Evolutionary conservation across 257 asterid species (phyloP).

Genomic region (Thymus mandschuricus): DNA sequence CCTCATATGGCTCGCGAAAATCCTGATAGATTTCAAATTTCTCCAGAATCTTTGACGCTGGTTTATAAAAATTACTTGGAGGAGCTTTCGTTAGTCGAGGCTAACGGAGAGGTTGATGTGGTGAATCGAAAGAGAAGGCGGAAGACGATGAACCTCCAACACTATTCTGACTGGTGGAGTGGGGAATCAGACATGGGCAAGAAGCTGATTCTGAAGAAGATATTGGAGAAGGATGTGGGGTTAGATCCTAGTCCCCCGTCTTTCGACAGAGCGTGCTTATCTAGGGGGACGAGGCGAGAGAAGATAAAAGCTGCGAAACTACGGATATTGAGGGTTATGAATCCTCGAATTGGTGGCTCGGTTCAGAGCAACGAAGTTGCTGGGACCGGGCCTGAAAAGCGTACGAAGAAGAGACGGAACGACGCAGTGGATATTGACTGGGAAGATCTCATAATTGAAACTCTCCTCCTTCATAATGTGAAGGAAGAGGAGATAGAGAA

Average conservation of each 20-base stretch:
- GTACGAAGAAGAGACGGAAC: conserved; percentile 50
- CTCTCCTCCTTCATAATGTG: conserved; percentile 78
- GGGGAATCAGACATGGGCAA: conserved; percentile 83
- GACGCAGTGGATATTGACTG: conserved; percentile 50
- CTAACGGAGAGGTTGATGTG: conserved; percentile 28
- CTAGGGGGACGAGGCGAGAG: conserved; percentile 52
- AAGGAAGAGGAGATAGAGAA: conserved; percentile 79
- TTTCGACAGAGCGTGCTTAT: conserved; percentile 53
- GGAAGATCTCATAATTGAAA: conserved; percentile 88
- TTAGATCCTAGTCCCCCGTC: conserved; percentile 75
- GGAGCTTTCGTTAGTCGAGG: conserved; percentile 47
- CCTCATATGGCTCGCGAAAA: conserved; percentile 26
- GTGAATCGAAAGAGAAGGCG: conserved; percentile 34
- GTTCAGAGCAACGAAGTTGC: conserved; percentile 24
- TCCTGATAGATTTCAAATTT: conserved; percentile 50
- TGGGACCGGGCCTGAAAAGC: conserved; percentile 32
- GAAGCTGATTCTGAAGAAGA: conserved; percentile 65
- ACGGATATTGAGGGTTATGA: conserved; percentile 66
- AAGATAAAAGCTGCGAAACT: conserved; percentile 72
- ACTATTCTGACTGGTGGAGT: conserved; percentile 78
- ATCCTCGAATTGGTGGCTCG: conserved; percentile 40
- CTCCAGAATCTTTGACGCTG: conserved; percentile 62
- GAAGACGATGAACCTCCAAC: conserved; percentile 35
- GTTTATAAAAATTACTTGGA: conserved; percentile 57
- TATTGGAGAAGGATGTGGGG: conserved; percentile 76